Base-by-base conservation (phyloP, 352 stramenopile genomes). In the Globisporangium radiosum region DNA sequence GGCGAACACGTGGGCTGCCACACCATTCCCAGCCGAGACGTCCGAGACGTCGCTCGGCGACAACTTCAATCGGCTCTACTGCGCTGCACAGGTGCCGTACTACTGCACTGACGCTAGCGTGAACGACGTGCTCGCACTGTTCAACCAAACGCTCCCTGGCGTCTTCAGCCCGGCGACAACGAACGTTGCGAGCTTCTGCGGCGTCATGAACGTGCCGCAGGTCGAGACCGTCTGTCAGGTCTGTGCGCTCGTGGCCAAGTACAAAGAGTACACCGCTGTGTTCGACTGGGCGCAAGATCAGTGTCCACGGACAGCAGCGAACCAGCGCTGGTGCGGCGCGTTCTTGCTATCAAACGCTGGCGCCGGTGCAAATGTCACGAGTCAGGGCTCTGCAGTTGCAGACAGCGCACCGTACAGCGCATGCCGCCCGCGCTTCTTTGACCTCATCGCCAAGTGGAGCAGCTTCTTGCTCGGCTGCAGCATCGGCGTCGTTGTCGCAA, bases 61-160 rank as follows among this genome's bases (percentile, higher is more conserved):
- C 48, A 88, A 88, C 58, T 94, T 94, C 62, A 89, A 92, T 61
- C 51, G 78, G 51, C 77, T 91, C 54, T 92, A 92, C 66, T 94
- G 85, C 72, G 78, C 84, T 57, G 76, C 79, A 7, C 79, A 90
- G 68, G 73, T 94, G 51, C 71, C 80, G 43, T 88, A 91, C 62
- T 94, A 92, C 67, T 94, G 85, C 67, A 48, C 73, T 14, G 66
- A 78, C 19, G 69, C 76, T 3, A 62, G 64, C 3, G 62, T 82
- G 5, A 73, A 75, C 42, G 63, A 72, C 19, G 71, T 85, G 64
- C 69, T 87, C 14, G 56, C 60, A 40, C 75, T 81, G 66, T 88
- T 87, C 64, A 81, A 81, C 54, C 54, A 72, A 19, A 73, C 76
- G 52, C 52, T 78, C 19, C 54, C 70, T 7, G 74, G 74, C 36